Evolutionary conservation across 805 yeast species (phyloP).

Genomic region (Ogataea paraovalis): DNA sequence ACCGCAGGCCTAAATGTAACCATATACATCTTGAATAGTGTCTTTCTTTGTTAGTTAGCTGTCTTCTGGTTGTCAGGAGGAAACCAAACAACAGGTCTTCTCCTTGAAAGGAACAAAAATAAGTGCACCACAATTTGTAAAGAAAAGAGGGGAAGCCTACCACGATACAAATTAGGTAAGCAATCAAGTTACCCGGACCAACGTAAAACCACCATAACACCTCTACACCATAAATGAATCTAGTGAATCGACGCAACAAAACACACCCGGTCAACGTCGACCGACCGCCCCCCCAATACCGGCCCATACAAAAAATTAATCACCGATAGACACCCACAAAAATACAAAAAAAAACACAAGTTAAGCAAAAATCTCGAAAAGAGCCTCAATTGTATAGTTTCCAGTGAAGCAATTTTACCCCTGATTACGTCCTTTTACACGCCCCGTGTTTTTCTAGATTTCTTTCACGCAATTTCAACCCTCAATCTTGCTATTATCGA

Average conservation of each 20-base stretch:
- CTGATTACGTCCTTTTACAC: too few relatives aligned
- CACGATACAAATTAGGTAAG: background rate
- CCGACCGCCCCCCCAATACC: background rate
- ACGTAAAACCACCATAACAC: too few relatives aligned
- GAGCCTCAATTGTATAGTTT: too few relatives aligned
- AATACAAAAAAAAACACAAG: too few relatives aligned
- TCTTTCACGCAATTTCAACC: background rate
- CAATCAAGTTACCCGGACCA: background rate
- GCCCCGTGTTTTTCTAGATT: background rate
- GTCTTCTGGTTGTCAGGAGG: background rate
- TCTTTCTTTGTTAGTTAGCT: background rate
- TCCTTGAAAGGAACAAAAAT: background rate
- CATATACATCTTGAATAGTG: slow-evolving; percentile 17
- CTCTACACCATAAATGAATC: background rate
- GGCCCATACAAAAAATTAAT: background rate
- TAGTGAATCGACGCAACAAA: background rate
- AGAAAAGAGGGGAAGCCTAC: background rate
- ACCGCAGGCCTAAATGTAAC: slow-evolving; percentile 35
- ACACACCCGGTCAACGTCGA: background rate
- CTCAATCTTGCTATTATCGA: too few relatives aligned
- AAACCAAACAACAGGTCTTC: too few relatives aligned
- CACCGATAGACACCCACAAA: too few relatives aligned
- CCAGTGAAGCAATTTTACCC: too few relatives aligned
- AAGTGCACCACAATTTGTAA: background rate
- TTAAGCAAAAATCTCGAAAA: too few relatives aligned